phyloP scores from a whole-genome alignment of 228 moss, liverwort and hornwort genomes.

The Sphagnum magellanicum region DNA sequence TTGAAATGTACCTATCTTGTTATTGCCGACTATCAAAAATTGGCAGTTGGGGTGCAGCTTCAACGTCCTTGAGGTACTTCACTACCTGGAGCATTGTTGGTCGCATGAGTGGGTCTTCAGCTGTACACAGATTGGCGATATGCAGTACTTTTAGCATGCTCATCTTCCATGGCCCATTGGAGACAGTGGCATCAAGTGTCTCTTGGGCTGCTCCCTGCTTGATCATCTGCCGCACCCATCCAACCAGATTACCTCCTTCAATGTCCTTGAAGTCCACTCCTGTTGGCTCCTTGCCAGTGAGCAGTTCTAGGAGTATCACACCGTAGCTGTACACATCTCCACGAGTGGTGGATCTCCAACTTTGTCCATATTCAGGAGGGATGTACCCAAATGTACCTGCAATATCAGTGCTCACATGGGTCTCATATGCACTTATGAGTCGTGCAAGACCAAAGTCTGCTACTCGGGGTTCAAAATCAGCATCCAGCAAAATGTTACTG shows the following conservation, averaged over 20 bases:
- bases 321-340: slow-evolving; percentile 62
- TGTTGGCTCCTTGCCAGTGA: slow-evolving; percentile 52
- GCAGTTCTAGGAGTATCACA: slow-evolving; percentile 52
- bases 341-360: slow-evolving; percentile 49
- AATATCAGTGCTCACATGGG: slow-evolving; percentile 36
- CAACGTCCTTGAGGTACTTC: slow-evolving; percentile 33
- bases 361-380: slow-evolving; percentile 38
- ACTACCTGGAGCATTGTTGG: slow-evolving; percentile 53
- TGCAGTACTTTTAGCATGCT: slow-evolving; percentile 49
- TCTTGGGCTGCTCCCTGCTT: slow-evolving; percentile 18
- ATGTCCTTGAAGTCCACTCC: slow-evolving; percentile 36
- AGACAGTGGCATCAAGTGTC: slow-evolving; percentile 34
- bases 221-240: slow-evolving; percentile 42
- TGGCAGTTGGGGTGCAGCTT: slow-evolving; percentile 7
- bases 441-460: slow-evolving; percentile 42
- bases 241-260: slow-evolving; percentile 42
- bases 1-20: no score
- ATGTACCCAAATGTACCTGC: slow-evolving; percentile 46
- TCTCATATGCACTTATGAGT: slow-evolving; percentile 35
- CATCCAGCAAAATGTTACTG: slow-evolving; percentile 35
- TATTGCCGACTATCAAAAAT: background rate
- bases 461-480: slow-evolving; percentile 34
- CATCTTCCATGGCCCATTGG: slow-evolving; percentile 35
- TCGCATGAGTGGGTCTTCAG: slow-evolving; percentile 46
- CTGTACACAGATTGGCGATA: slow-evolving; percentile 42